Evolutionary conservation across 1,139 yeast species (phyloP).

Genomic region (Geotrichum citri-aurantii): DNA sequence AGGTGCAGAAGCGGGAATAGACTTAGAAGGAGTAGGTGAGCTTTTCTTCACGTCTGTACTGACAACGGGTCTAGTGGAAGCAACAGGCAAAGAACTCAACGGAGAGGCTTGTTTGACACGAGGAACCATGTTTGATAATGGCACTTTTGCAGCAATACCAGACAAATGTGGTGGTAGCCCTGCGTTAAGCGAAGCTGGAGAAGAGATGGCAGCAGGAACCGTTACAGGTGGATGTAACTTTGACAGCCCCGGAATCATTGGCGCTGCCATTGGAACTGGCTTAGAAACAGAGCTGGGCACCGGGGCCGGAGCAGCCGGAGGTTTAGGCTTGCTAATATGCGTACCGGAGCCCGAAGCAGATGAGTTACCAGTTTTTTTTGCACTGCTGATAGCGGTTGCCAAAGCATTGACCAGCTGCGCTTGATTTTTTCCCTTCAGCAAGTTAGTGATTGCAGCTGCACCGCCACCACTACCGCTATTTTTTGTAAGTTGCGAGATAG

Average conservation of each 20-base stretch:
- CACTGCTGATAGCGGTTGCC: slow-evolving; percentile 66
- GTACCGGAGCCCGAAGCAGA: neutral
- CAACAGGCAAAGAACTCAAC: neutral
- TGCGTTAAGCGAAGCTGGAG: slow-evolving; percentile 12
- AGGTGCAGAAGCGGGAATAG: neutral
- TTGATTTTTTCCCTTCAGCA: slow-evolving; percentile 70
- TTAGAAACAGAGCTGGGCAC: slow-evolving; percentile 11
- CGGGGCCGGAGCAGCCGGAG: neutral
- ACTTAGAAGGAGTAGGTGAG: neutral
- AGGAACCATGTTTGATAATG: neutral
- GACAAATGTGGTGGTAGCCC: slow-evolving; percentile 11
- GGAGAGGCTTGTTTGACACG: neutral
- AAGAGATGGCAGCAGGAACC: slow-evolving; percentile 15
- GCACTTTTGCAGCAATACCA: neutral
- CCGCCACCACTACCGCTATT: slow-evolving; percentile 78
- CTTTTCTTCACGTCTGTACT: neutral
- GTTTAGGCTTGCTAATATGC: neutral
- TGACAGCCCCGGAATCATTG: slow-evolving; percentile 4
- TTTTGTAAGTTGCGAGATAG: slow-evolving; percentile 86
- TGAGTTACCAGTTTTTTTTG: neutral
- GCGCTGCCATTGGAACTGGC: slow-evolving; percentile 9
- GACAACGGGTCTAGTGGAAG: neutral
- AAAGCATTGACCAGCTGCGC: slow-evolving; percentile 77
- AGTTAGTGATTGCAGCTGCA: slow-evolving; percentile 54
- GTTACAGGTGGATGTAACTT: slow-evolving; percentile 12